Percentiles rank a stretch among this genome's conserved stretches.
phyloP scores from a whole-genome alignment of 345 rosid species.

The Syzygium oleosum region DNA sequence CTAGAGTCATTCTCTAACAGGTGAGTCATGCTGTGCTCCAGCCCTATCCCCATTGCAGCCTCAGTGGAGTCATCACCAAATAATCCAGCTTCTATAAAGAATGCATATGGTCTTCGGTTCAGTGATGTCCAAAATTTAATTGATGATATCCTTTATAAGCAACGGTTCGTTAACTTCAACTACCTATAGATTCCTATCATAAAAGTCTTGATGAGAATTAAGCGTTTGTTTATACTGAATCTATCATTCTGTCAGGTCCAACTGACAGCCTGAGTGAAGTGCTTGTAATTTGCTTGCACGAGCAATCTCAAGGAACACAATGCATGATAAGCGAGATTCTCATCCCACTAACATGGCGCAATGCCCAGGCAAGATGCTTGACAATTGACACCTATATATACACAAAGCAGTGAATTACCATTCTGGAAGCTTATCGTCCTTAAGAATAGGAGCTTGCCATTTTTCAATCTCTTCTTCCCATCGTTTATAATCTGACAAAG shows the following conservation, averaged over 20 bases:
- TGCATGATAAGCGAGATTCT: not conserved
- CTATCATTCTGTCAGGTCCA: not conserved
- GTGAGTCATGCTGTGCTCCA: not conserved
- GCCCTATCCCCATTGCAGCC: not conserved
- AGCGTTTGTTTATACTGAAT: not conserved
- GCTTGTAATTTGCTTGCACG: not conserved
- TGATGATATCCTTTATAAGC: not conserved
- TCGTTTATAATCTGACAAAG: conserved; percentile 61
- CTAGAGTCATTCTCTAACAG: not conserved
- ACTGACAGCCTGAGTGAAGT: not conserved
- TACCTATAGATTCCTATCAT: not conserved
- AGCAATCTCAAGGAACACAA: not conserved
- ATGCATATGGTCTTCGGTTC: not conserved
- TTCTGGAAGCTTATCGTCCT: conserved; percentile 76
- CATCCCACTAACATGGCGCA: not conserved
- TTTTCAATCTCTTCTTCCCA: conserved; percentile 98
- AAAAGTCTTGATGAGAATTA: not conserved
- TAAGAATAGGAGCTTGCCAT: conserved; percentile 84
- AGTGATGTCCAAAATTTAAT: not conserved
- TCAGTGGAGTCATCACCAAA: not conserved
- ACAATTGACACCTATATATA: not conserved
- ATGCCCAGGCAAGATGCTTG: not conserved
- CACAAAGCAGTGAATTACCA: conserved; percentile 35
- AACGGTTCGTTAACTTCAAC: not conserved
- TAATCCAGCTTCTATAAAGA: not conserved